Base-by-base conservation (phyloP, 768 basidiomycete genomes). In the Lactifluus echinatus region DNA sequence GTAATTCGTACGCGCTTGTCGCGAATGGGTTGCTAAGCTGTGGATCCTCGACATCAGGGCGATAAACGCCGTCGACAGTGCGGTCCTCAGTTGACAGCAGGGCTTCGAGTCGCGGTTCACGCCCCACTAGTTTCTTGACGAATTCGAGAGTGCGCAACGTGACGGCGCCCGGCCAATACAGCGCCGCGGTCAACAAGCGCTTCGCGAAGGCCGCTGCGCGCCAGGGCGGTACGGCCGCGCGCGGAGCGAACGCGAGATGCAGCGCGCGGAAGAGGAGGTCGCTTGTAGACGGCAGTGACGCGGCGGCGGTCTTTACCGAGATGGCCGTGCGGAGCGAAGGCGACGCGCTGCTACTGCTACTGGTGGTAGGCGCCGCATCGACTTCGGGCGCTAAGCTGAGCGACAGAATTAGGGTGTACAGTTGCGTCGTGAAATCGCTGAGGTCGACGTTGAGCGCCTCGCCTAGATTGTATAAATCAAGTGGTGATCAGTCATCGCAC, bases 401-500 rank as follows among this genome's bases (percentile, higher is more conserved):
- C 4, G 87, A 81, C 10, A 86, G 76, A 63, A 99, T 82, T 62
- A 93, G 78, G 21, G 82, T 75, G 74, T 95, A 98, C 8, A 99
- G 79, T 24, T 82, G 79, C 50, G 84, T 79, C 69, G 91, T 79
- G 68, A 98, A 97, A 65, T 93, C 95, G 66, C 75, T 78, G 53
- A 97, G 79, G 76, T 98, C 96, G 67, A 99, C 90, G 66, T 93
- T 93, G 64, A 99, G 78, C n/a, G 95, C 91, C 74, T 99, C 96
- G 57, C 93, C 93, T 95, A 64, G 40, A n/a, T 40, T 28, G 46
- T 56, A 37, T 28, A 29, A 57, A 60, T 55, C 45, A 57, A 46
- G 29, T 44, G 37, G 21, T 29, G 15, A 23, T 24, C 23, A 49
- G 33, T 39, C 48, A 46, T 21, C 19, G 56, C 29, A 23, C 19